Conservation (phyloP, 2,329 filamentous ascomycete genomes). For the Fusarium neocosmosporiellum region DNA sequence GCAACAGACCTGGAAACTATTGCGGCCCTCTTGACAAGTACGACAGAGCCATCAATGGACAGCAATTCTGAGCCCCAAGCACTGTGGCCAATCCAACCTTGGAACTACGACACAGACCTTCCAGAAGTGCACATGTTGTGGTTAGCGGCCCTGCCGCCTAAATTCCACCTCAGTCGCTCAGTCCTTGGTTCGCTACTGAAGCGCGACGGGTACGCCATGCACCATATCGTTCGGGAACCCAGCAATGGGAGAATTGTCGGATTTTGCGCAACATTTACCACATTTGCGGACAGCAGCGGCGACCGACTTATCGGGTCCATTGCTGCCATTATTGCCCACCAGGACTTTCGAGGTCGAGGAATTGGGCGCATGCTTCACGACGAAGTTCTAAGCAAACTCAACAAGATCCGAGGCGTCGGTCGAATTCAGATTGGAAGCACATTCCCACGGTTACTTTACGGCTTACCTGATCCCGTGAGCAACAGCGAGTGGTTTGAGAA, state of each 20-base stretch:
- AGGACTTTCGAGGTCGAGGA: slow-evolving; percentile 59
- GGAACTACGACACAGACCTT: slow-evolving; percentile 54
- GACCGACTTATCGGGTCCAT: slow-evolving; percentile 67
- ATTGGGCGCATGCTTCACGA: slow-evolving; percentile 65
- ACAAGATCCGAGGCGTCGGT: slow-evolving; percentile 62
- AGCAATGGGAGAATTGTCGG: slow-evolving; percentile 57
- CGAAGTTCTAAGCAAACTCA: slow-evolving; percentile 61
- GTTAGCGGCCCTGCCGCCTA: slow-evolving; percentile 54
- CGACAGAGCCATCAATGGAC: slow-evolving; percentile 8
- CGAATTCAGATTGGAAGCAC: slow-evolving; percentile 68
- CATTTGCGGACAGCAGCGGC: slow-evolving; percentile 63
- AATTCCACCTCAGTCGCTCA: slow-evolving; percentile 58
- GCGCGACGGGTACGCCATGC: slow-evolving; percentile 66
- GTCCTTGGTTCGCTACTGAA: slow-evolving; percentile 60
- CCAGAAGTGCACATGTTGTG: slow-evolving; percentile 59
- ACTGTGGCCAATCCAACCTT: slow-evolving; percentile 57
- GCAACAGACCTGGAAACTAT: slow-evolving; percentile 60
- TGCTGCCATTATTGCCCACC: slow-evolving; percentile 64
- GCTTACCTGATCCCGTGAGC: slow-evolving; percentile 57
- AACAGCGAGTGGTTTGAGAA: slow-evolving; percentile 64
- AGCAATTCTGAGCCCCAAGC: slow-evolving; percentile 39
- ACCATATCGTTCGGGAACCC: slow-evolving; percentile 66
- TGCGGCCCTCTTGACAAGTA: slow-evolving; percentile 63
- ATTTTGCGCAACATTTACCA: slow-evolving; percentile 71
- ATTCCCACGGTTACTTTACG: slow-evolving; percentile 68